A percentile compares a stretch with the other conserved stretches of the same genome.
phyloP scores from a whole-genome alignment of 2,329 filamentous ascomycete genomes.

The Xylaria sp. region DNA sequence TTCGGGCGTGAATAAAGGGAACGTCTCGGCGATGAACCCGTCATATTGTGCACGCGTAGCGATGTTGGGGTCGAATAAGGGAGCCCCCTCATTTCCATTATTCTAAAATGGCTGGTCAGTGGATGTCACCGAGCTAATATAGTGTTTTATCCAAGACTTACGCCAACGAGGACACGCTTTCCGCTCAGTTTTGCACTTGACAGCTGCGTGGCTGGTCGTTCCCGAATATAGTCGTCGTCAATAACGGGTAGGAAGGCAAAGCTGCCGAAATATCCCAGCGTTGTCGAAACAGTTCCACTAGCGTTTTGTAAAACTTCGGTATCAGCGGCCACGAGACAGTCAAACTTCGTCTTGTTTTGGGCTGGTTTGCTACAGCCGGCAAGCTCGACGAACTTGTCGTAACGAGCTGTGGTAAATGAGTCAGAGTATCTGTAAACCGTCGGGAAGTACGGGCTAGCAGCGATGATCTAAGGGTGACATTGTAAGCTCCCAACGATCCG shows the following conservation, averaged over 20 bases:
- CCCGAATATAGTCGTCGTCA: conserved; percentile 37
- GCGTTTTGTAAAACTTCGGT: conserved; percentile 36
- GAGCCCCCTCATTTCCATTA: conserved; percentile 43
- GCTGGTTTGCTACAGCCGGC: conserved; percentile 32
- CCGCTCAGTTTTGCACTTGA: conserved; percentile 27
- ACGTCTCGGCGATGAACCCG: conserved; percentile 35
- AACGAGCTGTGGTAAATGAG: conserved; percentile 28
- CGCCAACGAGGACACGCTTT: conserved; percentile 36
- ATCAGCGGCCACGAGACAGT: conserved; percentile 37
- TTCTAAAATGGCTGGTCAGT: conserved; percentile 33
- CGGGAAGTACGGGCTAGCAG: conserved; percentile 38
- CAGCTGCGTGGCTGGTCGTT: conserved; percentile 32
- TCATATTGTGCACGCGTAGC: conserved; percentile 34
- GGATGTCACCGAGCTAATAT: not conserved
- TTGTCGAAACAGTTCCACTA: conserved; percentile 38
- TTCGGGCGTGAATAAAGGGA: conserved; percentile 32
- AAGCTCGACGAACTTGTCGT: conserved; percentile 36
- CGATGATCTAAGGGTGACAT: conserved; percentile 30
- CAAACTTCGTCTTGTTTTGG: conserved; percentile 29
- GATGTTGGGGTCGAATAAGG: conserved; percentile 40
- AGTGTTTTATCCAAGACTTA: conserved; percentile 17
- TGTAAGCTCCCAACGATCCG: conserved; percentile 4
- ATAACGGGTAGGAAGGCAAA: conserved; percentile 40
- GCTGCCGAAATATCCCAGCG: conserved; percentile 36
- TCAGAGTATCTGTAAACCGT: conserved; percentile 35